Evolutionary conservation across 352 stramenopile species (phyloP), one percentile per base, ranked within the genome.

Genomic region (Globisporangium solare): DNA sequence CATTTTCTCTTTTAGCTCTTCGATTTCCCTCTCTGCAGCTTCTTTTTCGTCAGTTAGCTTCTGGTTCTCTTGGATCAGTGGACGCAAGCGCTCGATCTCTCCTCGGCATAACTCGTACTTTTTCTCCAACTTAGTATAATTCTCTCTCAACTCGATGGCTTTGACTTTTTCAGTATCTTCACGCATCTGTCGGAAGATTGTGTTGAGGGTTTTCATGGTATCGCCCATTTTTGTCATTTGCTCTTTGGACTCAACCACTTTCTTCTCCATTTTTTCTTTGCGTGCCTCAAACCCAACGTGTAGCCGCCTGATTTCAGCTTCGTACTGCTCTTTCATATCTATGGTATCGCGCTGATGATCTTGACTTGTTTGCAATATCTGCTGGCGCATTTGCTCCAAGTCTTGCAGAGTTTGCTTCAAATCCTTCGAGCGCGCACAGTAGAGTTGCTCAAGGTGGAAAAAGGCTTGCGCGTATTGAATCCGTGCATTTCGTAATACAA

Each of bases 151-250:
- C 45, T 98, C 92, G 2, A 94, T 71, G 2, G 87, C 89, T 24
- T 92, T 93, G 21, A 96, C 76, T 24, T 91, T 91, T 37, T 97
- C 87, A 0, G 75, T 92, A 49, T 98, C 88, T 43, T 92, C 76
- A 13, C 95, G 91, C 88, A 98, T 98, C 40, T 97, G 89, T 2
- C 83, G 70, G 53, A 98, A 98, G 27, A 98, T 95, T 2, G 80
- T 94, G 64, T 97, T 97, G 0, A 98, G 73, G 15, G 89, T 93
- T 51, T 92, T 93, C 68, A 98, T 92, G 2, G 89, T 97, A 51
- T 98, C 90, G 8, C 77, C 74, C 88, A 98, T 97, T 50, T 94
- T 93, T 21, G 75, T 71, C 61, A 91, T 78, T 57, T 96, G 79
- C 2, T 94, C 78, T 56, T 94, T 92, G 2, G 77, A 76, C 12